These are phyloP conservation scores for Mortierella sp. DNA, from an alignment of 371 early-diverging fungal species.

Conservation along the genomic window DNA sequence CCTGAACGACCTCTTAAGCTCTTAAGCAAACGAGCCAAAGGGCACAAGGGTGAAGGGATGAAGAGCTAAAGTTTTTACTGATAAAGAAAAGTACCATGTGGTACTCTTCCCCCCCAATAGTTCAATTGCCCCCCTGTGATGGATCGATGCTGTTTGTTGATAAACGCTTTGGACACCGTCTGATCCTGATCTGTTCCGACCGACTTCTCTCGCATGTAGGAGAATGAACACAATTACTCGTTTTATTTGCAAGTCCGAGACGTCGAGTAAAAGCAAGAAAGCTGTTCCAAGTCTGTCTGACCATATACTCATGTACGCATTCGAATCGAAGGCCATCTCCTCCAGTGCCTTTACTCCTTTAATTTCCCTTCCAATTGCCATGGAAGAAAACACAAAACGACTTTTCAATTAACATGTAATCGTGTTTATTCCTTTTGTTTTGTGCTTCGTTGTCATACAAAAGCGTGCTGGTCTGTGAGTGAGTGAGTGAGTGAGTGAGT, in stretches of 20 bases:
- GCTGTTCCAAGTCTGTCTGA: not conserved
- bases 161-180: not conserved
- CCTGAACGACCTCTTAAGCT: slow-evolving; percentile 7
- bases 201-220: not conserved
- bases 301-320: not conserved
- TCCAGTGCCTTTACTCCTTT: too few relatives aligned
- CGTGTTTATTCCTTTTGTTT: too few relatives aligned
- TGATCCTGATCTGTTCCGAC: not conserved
- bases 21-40: not conserved
- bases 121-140: too few relatives aligned
- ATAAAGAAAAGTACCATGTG: too few relatives aligned
- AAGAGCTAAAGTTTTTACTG: not conserved
- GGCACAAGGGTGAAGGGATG: not conserved
- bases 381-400: too few relatives aligned
- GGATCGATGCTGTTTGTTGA: too few relatives aligned
- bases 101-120: too few relatives aligned
- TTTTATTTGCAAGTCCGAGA: not conserved
- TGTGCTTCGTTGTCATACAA: too few relatives aligned
- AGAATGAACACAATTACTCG: not conserved
- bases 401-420: not conserved
- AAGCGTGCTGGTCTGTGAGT: too few relatives aligned
- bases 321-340: too few relatives aligned
- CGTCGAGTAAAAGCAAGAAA: not conserved
- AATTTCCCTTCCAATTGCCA: not conserved
- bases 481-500: not conserved